Evolutionary conservation across 495 filamentous ascomycete genomes (phyloP).

Genomic region (Paragyromitra xinjiangensis): DNA sequence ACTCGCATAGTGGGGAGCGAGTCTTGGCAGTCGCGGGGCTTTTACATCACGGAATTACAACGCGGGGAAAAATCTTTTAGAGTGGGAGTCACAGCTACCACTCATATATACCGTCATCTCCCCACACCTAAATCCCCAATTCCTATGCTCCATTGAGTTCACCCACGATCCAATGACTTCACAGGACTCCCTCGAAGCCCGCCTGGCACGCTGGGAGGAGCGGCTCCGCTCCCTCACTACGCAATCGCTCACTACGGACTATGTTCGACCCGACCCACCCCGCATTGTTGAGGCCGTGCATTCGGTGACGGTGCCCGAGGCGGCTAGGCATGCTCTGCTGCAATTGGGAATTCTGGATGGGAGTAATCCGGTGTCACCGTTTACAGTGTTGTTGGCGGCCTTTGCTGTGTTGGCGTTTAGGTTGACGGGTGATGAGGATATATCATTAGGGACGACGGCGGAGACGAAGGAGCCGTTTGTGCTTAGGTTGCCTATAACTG

Average conservation of each 20-base stretch:
- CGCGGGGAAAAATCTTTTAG: too few relatives aligned
- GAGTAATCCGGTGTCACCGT: conserved; percentile 58
- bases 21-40: conserved; percentile 16
- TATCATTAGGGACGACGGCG: conserved; percentile 63
- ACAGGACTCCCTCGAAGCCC: conserved; percentile 56
- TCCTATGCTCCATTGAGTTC: neutral
- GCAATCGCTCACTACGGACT: conserved; percentile 65
- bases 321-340: conserved; percentile 60
- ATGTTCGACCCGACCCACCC: conserved; percentile 60
- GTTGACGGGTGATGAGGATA: conserved; percentile 66
- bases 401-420: conserved; percentile 64
- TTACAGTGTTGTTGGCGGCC: conserved; percentile 63
- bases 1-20: conserved; percentile 19
- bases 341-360: conserved; percentile 60
- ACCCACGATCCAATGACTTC: conserved; percentile 7
- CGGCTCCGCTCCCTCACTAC: conserved; percentile 64
- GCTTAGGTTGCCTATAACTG: conserved; percentile 61
- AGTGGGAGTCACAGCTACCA: neutral
- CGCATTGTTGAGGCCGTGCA: conserved; percentile 63
- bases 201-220: conserved; percentile 64
- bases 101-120: neutral
- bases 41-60: neutral
- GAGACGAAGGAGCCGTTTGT: conserved; percentile 64
- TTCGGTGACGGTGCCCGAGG: conserved; percentile 60
- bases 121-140: neutral